These are phyloP conservation scores for Picea glauca DNA, from an alignment of 75 land plant genomes.

Conservation along the genomic window DNA sequence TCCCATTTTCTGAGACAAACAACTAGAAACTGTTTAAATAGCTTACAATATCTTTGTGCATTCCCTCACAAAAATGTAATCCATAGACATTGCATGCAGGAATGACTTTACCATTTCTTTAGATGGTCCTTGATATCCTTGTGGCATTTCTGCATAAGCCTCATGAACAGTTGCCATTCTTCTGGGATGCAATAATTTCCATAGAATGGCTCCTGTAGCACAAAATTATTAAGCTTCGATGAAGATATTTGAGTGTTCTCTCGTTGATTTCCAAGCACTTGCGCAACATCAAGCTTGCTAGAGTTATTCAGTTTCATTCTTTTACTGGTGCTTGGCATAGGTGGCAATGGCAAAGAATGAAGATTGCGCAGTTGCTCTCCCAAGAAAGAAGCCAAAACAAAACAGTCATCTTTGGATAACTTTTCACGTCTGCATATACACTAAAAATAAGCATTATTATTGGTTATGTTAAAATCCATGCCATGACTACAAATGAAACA, in stretches of 20 bases:
- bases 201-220: conserved; percentile 5
- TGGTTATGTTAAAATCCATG: neutral
- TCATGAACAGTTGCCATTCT: conserved; percentile 61
- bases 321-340: conserved; percentile 13
- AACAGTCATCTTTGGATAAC: conserved; percentile 51
- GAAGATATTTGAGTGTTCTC: neutral
- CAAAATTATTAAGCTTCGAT: neutral
- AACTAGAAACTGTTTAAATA: neutral
- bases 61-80: neutral
- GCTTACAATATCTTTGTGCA: neutral
- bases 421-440: conserved; percentile 54
- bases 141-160: conserved; percentile 40
- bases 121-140: conserved; percentile 37
- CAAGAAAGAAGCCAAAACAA: conserved; percentile 69
- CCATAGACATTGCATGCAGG: neutral
- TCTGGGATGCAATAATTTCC: conserved; percentile 22
- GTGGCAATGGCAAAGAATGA: conserved; percentile 75
- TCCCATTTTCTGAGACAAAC: neutral
- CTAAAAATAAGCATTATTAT: neutral
- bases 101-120: conserved; percentile 54
- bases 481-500: neutral
- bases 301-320: conserved; percentile 8
- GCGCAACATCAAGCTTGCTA: neutral
- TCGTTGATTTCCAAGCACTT: neutral
- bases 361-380: conserved; percentile 75